A percentile compares a stretch with the other conserved stretches of the same genome.
Conservation (phyloP, 1,284 basidiomycete genomes). For the Mycosarcoma maydis region DNA sequence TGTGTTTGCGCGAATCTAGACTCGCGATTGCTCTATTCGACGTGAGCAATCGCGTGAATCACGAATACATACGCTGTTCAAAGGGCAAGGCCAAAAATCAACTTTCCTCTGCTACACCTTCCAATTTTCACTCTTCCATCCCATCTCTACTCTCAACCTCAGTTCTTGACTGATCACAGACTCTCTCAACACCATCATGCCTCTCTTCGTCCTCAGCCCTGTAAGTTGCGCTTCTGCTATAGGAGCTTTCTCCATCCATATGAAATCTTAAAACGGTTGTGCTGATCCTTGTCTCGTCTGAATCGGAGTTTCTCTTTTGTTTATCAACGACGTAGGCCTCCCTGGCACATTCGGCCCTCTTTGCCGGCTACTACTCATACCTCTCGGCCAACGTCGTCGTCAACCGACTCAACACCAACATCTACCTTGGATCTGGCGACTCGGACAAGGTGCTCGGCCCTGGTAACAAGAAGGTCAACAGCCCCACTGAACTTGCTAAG, state of each 20-base stretch:
- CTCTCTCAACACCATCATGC: constrained; percentile 40
- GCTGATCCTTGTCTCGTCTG: no score
- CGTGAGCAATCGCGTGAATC: no score
- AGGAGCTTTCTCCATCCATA: no score
- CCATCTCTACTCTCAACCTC: constrained; percentile 1
- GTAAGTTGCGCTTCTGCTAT: constrained; percentile 25
- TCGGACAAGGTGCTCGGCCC: constrained; percentile 28
- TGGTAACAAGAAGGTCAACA: constrained; percentile 24
- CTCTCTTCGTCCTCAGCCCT: constrained; percentile 65
- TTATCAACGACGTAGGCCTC: constrained; percentile 63
- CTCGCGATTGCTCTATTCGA: no score
- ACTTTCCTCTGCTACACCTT: no score
- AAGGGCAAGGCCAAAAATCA: no score
- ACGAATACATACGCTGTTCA: no score
- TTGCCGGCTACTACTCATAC: constrained; percentile 64
- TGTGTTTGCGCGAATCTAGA: no score
- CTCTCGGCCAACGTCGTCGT: constrained; percentile 54
- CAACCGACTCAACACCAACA: constrained; percentile 56
- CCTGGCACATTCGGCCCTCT: constrained; percentile 66
- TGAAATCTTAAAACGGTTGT: no score
- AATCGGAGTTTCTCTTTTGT: no score
- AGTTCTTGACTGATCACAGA: background rate
- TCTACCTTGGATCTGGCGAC: constrained; percentile 51
- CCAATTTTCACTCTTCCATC: constrained; percentile 7
- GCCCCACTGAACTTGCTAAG: constrained; percentile 44